Evolutionary conservation across 2,329 filamentous ascomycete genomes (phyloP), one percentile per base, ranked within the genome.

Genomic region (Clarireedia homoeocarpa): DNA sequence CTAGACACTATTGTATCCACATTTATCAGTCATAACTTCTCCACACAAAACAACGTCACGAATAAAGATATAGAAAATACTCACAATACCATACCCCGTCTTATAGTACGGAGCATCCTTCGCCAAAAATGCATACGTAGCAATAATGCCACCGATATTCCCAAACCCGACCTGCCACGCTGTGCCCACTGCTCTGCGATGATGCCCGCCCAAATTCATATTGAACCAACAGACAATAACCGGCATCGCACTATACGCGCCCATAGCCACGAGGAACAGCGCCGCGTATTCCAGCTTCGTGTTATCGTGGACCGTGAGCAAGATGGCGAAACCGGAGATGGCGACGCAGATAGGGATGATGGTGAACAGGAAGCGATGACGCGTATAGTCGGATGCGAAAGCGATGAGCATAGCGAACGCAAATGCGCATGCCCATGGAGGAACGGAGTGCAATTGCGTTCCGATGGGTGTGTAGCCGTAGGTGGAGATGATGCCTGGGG

Each of bases 221-320:
- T 85, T 86, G 70, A 86, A 91, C 87, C 88, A 91, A 69, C 86
- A 91, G 6, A 91, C 81, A 45, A 91, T 82, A 30, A 96, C 84
- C 0, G 92, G 91, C 86, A 96, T 91, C n/a, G 91, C 89, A 1
- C 83, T 84, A 72, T 95, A 96, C 0, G 82, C 80, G 50, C 89
- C 89, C 73, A 84, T 84, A 2, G 88, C 86, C 50, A 95, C 82
- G 34, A 96, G 75, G 75, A 95, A 95, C 0, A 96, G 78, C 0
- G 86, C 88, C 0, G 77, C 86, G 65, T 96, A 96, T 69, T 94
- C 80, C 6, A 89, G 72, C 12, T 78, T 60, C 0, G 73, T 75
- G 68, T 89, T 80, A 67, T 87, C 72, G 69, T 92, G 86, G 5
- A 92, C 81, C 10, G 75, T 74, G 49, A 95, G 73, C 6, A 96